These are phyloP conservation scores for Lolium multiflorum DNA, from an alignment of 176 grass and related monocot species.

Conservation along the genomic window DNA sequence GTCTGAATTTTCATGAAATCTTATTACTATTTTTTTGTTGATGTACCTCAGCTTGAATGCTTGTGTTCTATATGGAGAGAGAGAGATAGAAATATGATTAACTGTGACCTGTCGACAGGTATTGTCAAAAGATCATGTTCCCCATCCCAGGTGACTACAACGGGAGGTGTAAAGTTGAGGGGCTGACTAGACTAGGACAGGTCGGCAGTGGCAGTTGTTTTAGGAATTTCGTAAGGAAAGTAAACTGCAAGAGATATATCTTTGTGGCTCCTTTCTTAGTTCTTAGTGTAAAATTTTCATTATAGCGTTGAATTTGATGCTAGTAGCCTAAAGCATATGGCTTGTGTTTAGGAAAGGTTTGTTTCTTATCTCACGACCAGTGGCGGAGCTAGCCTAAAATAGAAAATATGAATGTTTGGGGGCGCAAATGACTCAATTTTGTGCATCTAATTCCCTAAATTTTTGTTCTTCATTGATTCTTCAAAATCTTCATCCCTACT, in stretches of 20 bases:
- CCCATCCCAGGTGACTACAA: conserved; percentile 33
- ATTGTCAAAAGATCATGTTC: conserved; percentile 37
- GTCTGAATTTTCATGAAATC: conserved; percentile 44
- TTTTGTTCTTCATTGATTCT: no score
- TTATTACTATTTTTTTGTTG: background rate
- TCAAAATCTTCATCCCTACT: no score
- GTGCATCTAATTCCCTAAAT: no score
- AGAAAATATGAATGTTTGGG: no score
- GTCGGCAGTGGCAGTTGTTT: background rate
- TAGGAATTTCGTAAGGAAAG: background rate
- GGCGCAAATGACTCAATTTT: no score
- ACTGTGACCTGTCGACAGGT: conserved; percentile 27
- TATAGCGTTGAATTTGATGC: no score
- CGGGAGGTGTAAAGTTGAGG: conserved; percentile 37
- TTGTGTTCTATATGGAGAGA: background rate
- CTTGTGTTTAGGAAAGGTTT: no score
- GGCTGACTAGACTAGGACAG: conserved; percentile 19
- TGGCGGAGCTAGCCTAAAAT: no score
- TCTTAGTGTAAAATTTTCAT: no score
- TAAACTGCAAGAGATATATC: background rate
- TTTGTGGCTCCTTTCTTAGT: no score
- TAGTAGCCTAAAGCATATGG: no score
- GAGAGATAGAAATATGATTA: background rate
- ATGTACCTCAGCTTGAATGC: conserved; percentile 21
- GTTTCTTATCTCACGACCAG: no score